These are phyloP conservation scores for Peniophora sp. DNA, from an alignment of 1,284 basidiomycete genomes.

Conservation along the genomic window DNA sequence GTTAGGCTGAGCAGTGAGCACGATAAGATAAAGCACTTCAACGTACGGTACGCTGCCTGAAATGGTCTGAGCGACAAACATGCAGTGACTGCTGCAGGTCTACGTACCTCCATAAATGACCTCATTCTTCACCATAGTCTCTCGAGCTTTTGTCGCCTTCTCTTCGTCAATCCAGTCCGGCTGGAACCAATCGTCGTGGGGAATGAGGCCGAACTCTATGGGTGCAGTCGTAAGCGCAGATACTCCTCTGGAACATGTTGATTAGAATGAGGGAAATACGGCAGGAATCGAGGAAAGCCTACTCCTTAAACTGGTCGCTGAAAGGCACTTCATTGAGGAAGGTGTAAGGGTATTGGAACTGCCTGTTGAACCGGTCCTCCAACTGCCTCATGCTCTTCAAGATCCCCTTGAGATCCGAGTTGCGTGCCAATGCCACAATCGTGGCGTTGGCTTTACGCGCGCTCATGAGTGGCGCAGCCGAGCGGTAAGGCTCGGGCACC, in stretches of 20 bases:
- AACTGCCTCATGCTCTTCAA: slow-evolving; percentile 64
- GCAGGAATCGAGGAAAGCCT: slow-evolving; percentile 11
- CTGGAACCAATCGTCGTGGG: slow-evolving; percentile 74
- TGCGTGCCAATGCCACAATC: slow-evolving; percentile 78
- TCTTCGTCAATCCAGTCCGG: slow-evolving; percentile 76
- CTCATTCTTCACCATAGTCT: slow-evolving; percentile 62
- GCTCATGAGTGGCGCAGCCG: slow-evolving; percentile 18
- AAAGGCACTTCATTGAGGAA: slow-evolving; percentile 78
- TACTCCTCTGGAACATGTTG: slow-evolving; percentile 41
- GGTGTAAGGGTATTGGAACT: slow-evolving; percentile 75
- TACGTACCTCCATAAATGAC: slow-evolving; percentile 78
- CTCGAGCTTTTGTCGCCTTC: slow-evolving; percentile 57
- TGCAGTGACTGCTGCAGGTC: neutral
- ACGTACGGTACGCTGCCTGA: slow-evolving; percentile 59
- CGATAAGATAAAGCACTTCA: neutral
- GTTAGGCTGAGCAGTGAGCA: neutral
- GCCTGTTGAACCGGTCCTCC: slow-evolving; percentile 76
- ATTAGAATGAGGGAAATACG: too few species aligned
- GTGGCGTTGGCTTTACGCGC: slow-evolving; percentile 56
- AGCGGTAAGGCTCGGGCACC: slow-evolving; percentile 50
- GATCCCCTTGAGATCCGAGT: slow-evolving; percentile 66
- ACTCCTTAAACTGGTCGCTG: slow-evolving; percentile 66
- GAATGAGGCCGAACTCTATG: slow-evolving; percentile 76
- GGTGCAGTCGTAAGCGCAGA: slow-evolving; percentile 52
- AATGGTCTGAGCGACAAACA: neutral